phyloP scores from a whole-genome alignment of 2,329 filamentous ascomycete genomes.

The Didymella exigua region DNA sequence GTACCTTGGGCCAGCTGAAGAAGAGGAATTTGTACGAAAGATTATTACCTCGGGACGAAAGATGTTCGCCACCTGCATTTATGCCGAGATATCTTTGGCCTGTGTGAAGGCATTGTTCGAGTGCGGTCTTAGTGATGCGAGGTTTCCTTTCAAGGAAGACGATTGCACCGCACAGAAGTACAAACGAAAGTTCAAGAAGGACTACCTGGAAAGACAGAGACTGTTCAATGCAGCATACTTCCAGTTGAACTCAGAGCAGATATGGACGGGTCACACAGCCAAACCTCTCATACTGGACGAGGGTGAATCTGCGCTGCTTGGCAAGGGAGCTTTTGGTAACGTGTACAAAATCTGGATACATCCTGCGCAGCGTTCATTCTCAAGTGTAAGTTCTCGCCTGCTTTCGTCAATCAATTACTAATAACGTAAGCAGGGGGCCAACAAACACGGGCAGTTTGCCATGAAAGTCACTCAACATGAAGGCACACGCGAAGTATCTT shows the following conservation, averaged over 20 bases:
- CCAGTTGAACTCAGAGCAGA: background rate
- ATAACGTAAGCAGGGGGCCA: background rate
- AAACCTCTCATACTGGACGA: background rate
- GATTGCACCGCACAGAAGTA: background rate
- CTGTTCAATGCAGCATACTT: background rate
- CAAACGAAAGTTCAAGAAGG: background rate
- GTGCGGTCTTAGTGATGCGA: background rate
- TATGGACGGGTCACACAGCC: background rate
- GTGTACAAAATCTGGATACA: background rate
- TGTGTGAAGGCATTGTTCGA: background rate
- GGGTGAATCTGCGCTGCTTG: background rate
- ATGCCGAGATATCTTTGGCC: background rate
- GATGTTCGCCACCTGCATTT: constrained; percentile 6
- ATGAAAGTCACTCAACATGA: constrained; percentile 7
- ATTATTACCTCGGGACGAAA: background rate
- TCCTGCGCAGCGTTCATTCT: background rate
- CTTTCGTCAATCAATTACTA: too few relatives aligned
- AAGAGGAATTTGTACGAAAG: background rate
- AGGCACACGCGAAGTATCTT: background rate
- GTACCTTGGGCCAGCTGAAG: background rate
- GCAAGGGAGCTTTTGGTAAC: background rate
- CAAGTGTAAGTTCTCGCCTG: constrained; percentile 1
- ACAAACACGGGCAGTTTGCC: background rate
- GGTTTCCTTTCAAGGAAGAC: background rate
- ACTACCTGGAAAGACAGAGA: background rate